Percentiles rank a stretch among this genome's conserved stretches.
Conservation (phyloP, 23 red algal species). For the Chondrus crispus region DNA sequence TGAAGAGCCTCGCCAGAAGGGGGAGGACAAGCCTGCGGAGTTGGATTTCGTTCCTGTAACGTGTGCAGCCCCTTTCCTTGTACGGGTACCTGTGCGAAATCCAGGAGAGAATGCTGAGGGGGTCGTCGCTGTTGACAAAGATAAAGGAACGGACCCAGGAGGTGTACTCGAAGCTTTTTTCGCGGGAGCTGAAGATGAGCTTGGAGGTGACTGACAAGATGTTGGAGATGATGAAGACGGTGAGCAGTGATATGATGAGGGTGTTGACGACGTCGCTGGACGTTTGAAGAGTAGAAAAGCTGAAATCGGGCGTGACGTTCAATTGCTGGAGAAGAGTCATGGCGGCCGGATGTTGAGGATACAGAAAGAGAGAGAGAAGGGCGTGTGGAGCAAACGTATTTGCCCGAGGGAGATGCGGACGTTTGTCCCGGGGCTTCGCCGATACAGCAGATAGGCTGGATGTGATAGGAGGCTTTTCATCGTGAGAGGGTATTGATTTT, state of each 20-base stretch:
- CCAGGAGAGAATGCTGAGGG: not conserved
- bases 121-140: conserved; percentile 18
- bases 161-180: not conserved
- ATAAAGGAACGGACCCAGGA: conserved; percentile 4
- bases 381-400: no score
- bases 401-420: no score
- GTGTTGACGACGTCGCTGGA: not conserved
- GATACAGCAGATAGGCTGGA: no score
- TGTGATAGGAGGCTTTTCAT: no score
- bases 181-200: not conserved
- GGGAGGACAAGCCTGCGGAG: not conserved
- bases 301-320: conserved; percentile 2
- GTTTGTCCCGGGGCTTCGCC: no score
- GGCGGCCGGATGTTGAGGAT: no score
- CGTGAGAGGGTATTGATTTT: no score
- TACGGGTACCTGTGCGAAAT: not conserved
- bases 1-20: not conserved
- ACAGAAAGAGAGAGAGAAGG: no score
- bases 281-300: conserved; percentile 8
- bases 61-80: not conserved
- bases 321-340: no score
- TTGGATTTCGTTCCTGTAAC: not conserved
- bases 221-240: not conserved
- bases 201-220: not conserved
- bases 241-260: not conserved